Conservation (phyloP, 2,329 filamentous ascomycete species). For the Acrodontium crateriforme region DNA sequence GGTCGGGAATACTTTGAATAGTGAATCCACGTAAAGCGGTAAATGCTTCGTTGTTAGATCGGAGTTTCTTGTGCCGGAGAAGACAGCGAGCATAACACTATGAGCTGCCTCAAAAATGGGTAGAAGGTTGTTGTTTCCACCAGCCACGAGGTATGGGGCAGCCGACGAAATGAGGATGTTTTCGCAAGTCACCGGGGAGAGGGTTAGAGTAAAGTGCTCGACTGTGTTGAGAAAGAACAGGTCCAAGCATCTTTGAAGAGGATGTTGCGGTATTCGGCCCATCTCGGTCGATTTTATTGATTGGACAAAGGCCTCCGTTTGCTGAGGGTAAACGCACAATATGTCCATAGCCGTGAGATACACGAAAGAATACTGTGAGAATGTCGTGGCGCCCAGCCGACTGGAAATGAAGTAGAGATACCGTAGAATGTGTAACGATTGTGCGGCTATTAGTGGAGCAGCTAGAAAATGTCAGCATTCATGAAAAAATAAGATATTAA, state of each 20-base stretch:
- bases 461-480: conserved; percentile 18
- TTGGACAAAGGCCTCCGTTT: conserved; percentile 53
- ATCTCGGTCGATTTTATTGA: conserved; percentile 44
- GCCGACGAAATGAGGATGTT: conserved; percentile 61
- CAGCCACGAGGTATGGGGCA: conserved; percentile 56
- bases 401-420: conserved; percentile 73
- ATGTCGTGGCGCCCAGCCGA: conserved; percentile 56
- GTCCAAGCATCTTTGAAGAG: conserved; percentile 60
- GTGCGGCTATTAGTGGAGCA: conserved; percentile 54
- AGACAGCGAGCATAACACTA: conserved; percentile 63
- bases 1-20: conserved; percentile 64
- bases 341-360: conserved; percentile 74
- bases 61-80: conserved; percentile 67
- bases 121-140: conserved; percentile 42
- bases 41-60: conserved; percentile 56
- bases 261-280: conserved; percentile 46
- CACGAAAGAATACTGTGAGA: conserved; percentile 74
- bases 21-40: conserved; percentile 69
- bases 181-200: conserved; percentile 56
- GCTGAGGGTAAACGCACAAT: conserved; percentile 53
- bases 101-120: conserved; percentile 83
- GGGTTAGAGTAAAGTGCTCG: conserved; percentile 63
- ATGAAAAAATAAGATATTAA: too few species aligned
- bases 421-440: conserved; percentile 59
- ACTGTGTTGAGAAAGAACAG: conserved; percentile 79